Conservation (phyloP, 1,139 yeast genomes). For the Taiozyma sp. region DNA sequence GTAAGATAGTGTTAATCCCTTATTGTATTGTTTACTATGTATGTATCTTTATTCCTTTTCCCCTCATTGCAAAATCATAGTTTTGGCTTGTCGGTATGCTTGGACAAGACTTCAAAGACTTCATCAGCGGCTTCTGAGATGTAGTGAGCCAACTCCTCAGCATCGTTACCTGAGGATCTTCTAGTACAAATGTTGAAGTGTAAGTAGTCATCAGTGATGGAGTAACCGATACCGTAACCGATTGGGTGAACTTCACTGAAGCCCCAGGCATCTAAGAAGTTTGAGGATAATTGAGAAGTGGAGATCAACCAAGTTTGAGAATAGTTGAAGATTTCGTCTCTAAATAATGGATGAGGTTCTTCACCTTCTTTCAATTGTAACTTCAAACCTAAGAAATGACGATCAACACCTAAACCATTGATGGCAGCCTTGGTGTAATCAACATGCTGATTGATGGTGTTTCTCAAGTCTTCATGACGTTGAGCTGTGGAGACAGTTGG, state of each 20-base stretch:
- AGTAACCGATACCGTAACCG: conserved; percentile 92
- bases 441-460: conserved; percentile 74
- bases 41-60: background rate
- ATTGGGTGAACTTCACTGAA: conserved; percentile 95
- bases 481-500: conserved; percentile 48
- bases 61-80: background rate
- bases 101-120: conserved; percentile 56
- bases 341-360: conserved; percentile 63
- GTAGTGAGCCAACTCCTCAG: conserved; percentile 64
- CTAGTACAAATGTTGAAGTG: conserved; percentile 84
- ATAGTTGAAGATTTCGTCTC: conserved; percentile 72
- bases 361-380: conserved; percentile 62
- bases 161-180: conserved; percentile 61
- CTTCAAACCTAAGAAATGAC: conserved; percentile 89
- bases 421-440: conserved; percentile 73
- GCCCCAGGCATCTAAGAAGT: conserved; percentile 89
- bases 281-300: conserved; percentile 87
- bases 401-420: conserved; percentile 86
- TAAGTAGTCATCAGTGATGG: conserved; percentile 81
- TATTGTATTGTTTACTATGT: background rate
- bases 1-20: too few relatives aligned
- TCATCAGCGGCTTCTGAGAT: conserved; percentile 80
- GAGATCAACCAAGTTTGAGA: conserved; percentile 85
- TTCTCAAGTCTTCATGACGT: conserved; percentile 65
- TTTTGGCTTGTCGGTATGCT: conserved; percentile 18